Evolutionary conservation across 2,329 filamentous ascomycete genomes (phyloP).

Genomic region (Triangularia setosa): DNA sequence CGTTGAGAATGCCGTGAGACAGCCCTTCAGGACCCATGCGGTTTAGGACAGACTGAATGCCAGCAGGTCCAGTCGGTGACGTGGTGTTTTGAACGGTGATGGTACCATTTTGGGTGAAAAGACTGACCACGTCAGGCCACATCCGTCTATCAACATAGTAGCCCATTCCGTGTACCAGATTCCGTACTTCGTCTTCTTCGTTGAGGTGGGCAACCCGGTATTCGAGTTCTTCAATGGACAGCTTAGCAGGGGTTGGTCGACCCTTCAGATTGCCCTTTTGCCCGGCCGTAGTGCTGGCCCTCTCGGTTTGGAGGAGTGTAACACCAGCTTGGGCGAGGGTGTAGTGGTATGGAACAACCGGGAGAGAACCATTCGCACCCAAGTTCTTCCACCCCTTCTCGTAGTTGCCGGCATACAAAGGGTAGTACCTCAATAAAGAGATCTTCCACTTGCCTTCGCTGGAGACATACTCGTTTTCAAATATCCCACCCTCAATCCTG

Average conservation of each 20-base stretch:
- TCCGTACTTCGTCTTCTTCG: slow-evolving; percentile 23
- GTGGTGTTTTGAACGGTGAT: slow-evolving; percentile 13
- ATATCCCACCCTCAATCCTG: slow-evolving; percentile 19
- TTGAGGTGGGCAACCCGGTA: slow-evolving; percentile 18
- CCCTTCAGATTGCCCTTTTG: neutral
- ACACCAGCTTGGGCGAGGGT: slow-evolving; percentile 16
- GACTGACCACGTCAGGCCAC: slow-evolving; percentile 20
- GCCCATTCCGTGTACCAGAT: slow-evolving; percentile 18
- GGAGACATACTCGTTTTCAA: slow-evolving; percentile 19
- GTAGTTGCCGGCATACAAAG: slow-evolving; percentile 18
- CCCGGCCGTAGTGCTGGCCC: neutral
- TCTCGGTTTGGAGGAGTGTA: slow-evolving; percentile 6
- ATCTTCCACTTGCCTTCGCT: slow-evolving; percentile 13
- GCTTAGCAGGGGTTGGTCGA: neutral
- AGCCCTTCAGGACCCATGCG: slow-evolving; percentile 19
- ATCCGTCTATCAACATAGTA: slow-evolving; percentile 22
- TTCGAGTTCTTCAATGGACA: slow-evolving; percentile 8
- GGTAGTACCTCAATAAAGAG: slow-evolving; percentile 18
- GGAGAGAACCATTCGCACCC: slow-evolving; percentile 12
- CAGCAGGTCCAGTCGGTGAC: slow-evolving; percentile 6
- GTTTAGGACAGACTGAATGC: slow-evolving; percentile 10
- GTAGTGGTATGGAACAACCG: slow-evolving; percentile 21
- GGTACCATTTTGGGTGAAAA: slow-evolving; percentile 16
- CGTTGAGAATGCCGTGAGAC: slow-evolving; percentile 19
- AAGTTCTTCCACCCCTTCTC: slow-evolving; percentile 16